These are phyloP conservation scores for Ophiostoma himal-ulmi DNA, from an alignment of 2,329 filamentous ascomycete species.

Conservation along the genomic window DNA sequence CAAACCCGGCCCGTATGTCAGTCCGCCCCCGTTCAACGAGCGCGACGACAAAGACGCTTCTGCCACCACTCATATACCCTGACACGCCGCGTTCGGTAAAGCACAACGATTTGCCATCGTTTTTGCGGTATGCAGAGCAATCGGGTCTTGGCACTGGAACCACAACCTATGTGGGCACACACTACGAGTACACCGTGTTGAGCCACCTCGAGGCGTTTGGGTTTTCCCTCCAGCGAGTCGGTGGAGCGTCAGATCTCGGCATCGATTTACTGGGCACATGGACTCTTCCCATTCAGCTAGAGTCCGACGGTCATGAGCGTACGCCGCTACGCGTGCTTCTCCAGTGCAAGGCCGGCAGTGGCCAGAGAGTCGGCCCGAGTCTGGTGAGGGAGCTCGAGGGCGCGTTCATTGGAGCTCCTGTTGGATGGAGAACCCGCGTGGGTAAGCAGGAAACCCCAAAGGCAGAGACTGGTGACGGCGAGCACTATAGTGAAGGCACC, in stretches of 20 bases:
- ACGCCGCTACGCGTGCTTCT: constrained; percentile 43
- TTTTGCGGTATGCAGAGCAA: constrained; percentile 57
- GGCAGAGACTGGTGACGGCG: neutral
- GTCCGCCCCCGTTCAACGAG: neutral
- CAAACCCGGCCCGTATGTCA: neutral
- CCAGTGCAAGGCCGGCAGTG: constrained; percentile 63
- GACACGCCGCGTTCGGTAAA: constrained; percentile 39
- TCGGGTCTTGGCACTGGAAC: constrained; percentile 49
- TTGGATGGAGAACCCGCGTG: constrained; percentile 53
- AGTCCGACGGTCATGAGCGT: constrained; percentile 25
- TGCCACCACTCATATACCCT: constrained; percentile 38
- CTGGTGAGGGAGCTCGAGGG: constrained; percentile 73
- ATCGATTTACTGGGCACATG: constrained; percentile 71
- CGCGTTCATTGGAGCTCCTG: constrained; percentile 65
- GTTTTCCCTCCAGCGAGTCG: constrained; percentile 60
- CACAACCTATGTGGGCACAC: constrained; percentile 64
- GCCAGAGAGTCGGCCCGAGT: constrained; percentile 48
- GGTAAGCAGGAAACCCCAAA: neutral
- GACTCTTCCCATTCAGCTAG: constrained; percentile 44
- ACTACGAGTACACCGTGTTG: constrained; percentile 68
- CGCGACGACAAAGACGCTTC: neutral
- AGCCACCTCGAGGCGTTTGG: constrained; percentile 52
- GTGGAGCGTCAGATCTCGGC: constrained; percentile 61
- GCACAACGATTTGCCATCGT: constrained; percentile 60
- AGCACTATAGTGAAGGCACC: constrained; percentile 30